These are phyloP conservation scores for Senecio squalidus DNA, from an alignment of 140 eudicot species.

Conservation along the genomic window DNA sequence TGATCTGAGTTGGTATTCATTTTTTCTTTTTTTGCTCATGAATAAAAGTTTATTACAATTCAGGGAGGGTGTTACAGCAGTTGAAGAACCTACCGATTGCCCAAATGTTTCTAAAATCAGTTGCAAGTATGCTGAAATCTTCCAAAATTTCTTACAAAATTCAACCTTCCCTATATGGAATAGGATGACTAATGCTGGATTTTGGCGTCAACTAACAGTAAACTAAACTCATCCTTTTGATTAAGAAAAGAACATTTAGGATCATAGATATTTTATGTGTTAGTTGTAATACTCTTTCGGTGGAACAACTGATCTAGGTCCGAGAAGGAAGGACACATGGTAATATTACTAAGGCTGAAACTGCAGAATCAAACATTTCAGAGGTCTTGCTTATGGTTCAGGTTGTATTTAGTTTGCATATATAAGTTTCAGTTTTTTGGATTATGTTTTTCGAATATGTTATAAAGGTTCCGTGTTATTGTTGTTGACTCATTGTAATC, in stretches of 20 bases:
- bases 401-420: slow-evolving; percentile 30
- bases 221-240: slow-evolving; percentile 12
- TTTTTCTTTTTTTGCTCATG: neutral
- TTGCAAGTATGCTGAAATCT: slow-evolving; percentile 61
- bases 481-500: no score
- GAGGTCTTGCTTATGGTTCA: slow-evolving; percentile 91
- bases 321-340: slow-evolving; percentile 73
- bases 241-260: neutral
- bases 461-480: no score
- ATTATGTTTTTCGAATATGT: no score
- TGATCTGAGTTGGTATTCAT: no score
- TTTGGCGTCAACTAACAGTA: slow-evolving; percentile 98
- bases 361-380: slow-evolving; percentile 36
- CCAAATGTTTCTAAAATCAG: slow-evolving; percentile 72
- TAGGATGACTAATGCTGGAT: slow-evolving; percentile 77
- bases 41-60: neutral
- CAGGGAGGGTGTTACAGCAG: slow-evolving; percentile 98
- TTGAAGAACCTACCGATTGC: slow-evolving; percentile 81
- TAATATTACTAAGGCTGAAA: slow-evolving; percentile 26
- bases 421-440: no score
- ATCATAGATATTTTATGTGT: neutral
- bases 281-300: neutral
- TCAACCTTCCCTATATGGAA: slow-evolving; percentile 81
- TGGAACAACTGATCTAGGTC: slow-evolving; percentile 41
- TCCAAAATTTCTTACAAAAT: slow-evolving; percentile 70